phyloP scores from a whole-genome alignment of 2,329 filamentous ascomycete genomes.

The Ophiostoma himal-ulmi region DNA sequence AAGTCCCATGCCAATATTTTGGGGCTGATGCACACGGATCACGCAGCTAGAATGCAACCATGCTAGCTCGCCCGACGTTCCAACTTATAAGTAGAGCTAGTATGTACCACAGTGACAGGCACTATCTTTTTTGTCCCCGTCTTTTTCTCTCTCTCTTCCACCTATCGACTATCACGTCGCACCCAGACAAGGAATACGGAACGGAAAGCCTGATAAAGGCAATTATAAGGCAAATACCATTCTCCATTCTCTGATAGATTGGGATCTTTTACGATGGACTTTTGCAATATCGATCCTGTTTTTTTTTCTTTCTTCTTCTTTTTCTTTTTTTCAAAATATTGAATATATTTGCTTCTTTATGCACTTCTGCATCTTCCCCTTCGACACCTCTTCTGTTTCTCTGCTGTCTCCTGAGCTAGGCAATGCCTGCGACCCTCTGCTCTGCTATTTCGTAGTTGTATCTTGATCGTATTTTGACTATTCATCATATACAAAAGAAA shows the following conservation, averaged over 20 bases:
- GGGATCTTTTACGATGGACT: background rate
- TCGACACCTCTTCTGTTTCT: background rate
- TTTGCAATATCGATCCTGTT: background rate
- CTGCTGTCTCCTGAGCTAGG: background rate
- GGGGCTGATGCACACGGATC: conserved; percentile 4
- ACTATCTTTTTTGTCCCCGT: no score
- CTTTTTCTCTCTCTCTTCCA: background rate
- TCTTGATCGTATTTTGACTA: background rate
- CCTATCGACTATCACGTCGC: background rate
- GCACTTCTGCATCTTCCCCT: background rate
- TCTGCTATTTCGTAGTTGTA: background rate
- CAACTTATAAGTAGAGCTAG: background rate
- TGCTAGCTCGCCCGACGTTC: background rate
- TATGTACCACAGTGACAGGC: no score
- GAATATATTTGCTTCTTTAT: background rate
- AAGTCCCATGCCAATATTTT: conserved; percentile 3
- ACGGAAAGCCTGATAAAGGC: background rate
- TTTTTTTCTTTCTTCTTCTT: no score
- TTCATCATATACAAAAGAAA: background rate
- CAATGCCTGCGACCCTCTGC: background rate
- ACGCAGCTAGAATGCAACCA: conserved; percentile 2
- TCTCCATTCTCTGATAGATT: background rate
- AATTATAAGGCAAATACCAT: conserved; percentile 1
- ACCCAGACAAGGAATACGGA: background rate
- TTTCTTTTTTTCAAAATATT: background rate